Conservation (phyloP, 306 rosid species). For the Sesbania bispinosa region DNA sequence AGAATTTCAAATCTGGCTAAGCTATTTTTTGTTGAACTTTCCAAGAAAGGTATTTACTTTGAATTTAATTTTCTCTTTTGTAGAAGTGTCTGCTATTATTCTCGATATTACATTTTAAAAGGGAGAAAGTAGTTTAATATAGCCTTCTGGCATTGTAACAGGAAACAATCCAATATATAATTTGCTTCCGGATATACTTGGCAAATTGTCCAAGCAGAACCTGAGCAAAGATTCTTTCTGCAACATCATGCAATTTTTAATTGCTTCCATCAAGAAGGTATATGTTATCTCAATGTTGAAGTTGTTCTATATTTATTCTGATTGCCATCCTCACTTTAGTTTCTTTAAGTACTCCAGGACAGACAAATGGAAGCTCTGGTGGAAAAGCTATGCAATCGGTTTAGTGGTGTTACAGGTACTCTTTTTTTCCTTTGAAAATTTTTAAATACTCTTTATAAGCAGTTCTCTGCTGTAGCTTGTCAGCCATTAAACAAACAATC, state of each 20-base stretch:
- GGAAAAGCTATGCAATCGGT: constrained; percentile 92
- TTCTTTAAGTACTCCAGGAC: constrained; percentile 56
- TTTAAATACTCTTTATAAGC: not conserved
- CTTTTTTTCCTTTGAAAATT: not conserved
- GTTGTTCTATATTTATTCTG: constrained; percentile 11
- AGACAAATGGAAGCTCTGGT: constrained; percentile 96
- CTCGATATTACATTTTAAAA: not conserved
- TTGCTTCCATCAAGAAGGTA: constrained; percentile 96
- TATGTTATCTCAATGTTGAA: not conserved
- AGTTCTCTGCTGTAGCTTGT: not conserved
- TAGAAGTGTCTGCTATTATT: constrained; percentile 19
- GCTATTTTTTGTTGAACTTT: constrained; percentile 80
- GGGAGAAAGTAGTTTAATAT: not conserved
- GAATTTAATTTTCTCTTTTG: not conserved
- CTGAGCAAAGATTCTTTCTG: constrained; percentile 73
- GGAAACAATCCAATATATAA: constrained; percentile 95
- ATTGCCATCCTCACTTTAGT: constrained; percentile 14
- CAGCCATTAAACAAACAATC: not conserved
- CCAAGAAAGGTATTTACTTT: constrained; percentile 72
- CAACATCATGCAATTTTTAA: constrained; percentile 92
- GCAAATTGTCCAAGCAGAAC: constrained; percentile 79
- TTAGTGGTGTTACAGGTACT: constrained; percentile 83
- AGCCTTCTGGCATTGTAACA: constrained; percentile 30
- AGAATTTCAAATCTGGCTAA: constrained; percentile 88
- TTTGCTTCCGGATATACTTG: constrained; percentile 94